Base-by-base conservation (phyloP, 2,329 filamentous ascomycete genomes). In the Fonsecaea pedrosoi region DNA sequence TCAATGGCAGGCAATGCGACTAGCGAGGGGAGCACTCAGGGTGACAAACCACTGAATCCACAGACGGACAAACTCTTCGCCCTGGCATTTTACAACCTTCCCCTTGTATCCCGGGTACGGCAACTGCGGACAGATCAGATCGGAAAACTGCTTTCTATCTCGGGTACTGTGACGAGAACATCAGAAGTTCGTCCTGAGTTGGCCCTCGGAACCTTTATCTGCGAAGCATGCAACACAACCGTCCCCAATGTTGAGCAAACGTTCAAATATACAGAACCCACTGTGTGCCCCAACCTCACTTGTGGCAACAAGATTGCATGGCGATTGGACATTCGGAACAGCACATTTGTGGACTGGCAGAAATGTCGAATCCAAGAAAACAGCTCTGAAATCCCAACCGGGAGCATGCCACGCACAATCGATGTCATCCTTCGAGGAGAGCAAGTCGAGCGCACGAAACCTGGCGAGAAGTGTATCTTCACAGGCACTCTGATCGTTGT, bases 301-400 rank as follows among this genome's bases (percentile, higher is more conserved):
- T 99, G 95, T 77, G 89, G 89, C 74, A 99, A 99, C 81, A 89
- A 95, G 32, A 83, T 90, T 66, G 92, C 91, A n/a, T 99, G 95
- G 95, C 89, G 93, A 71, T 82, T 99, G n/a, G 94, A 99, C 74
- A 97, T 99, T 75, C 87, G 92, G 53, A 94, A 96, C 78, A 97
- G 94, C 78, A 98, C 94, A 0, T 99, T 99, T 77, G 91, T 99
- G 69, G 95, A 99, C 81, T 99, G 95, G 95, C 95, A 99, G 77
- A 98, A 98, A 78, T 93, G 98, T 30, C 91, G 96, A 70, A 92
- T 98, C 69, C 95, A 99, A 80, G 95, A 99, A 79, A 99, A 98
- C 82, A 97, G 93, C 72, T 94, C 94, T 3, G 95, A 99, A 77
- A 99, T 99, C 42, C 95, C 95, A 0, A 99, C 95, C 0, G 95